Percentiles rank a stretch among this genome's conserved stretches.
Evolutionary conservation across 192 early-diverging fungal species (phyloP).

Genomic region (Backusella westeae): DNA sequence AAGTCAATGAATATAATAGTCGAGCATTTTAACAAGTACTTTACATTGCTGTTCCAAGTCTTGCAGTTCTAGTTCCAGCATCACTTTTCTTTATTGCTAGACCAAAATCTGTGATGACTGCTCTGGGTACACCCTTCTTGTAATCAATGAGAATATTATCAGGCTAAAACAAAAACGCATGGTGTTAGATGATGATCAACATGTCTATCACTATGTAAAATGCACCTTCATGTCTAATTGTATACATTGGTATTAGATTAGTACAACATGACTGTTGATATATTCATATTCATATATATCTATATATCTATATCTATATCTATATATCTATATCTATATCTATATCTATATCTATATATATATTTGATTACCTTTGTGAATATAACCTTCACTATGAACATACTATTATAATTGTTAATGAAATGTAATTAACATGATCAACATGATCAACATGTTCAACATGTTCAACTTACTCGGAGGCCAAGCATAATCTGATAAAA

Average conservation of each 20-base stretch:
- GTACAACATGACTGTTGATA: neutral
- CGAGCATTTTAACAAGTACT: neutral
- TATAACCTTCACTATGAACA: neutral
- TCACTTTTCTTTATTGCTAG: neutral
- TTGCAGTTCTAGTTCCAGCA: neutral
- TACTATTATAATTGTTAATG: neutral
- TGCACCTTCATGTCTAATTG: neutral
- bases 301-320: too few species aligned
- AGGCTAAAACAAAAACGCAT: neutral
- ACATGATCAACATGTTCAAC: neutral
- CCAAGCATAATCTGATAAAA: neutral
- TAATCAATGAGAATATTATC: neutral
- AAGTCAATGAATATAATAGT: neutral
- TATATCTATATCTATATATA: neutral
- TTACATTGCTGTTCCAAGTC: neutral
- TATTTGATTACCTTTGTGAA: neutral
- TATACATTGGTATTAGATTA: neutral
- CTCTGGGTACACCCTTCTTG: neutral
- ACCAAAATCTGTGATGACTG: neutral
- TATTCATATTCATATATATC: neutral
- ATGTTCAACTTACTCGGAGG: neutral
- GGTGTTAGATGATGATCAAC: neutral
- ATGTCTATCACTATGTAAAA: neutral
- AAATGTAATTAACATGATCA: neutral
- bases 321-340: neutral